Base-by-base conservation (phyloP, 2,329 filamentous ascomycete genomes). In the Sporothrix mexicana region DNA sequence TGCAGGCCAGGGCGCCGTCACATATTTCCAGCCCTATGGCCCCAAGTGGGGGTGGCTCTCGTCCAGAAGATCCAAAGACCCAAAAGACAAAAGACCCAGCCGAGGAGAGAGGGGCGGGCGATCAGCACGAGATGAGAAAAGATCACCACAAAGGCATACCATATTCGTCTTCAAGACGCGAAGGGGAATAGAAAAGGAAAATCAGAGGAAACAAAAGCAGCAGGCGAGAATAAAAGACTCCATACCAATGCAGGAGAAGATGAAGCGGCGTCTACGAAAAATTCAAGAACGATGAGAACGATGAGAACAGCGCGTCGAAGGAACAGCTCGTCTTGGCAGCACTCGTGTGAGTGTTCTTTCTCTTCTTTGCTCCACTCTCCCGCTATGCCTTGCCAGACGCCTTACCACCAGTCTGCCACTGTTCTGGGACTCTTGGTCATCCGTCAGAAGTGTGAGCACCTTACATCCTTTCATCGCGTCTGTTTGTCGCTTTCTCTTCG, bases 1-100 rank as follows among this genome's bases (percentile, higher is more conserved):
- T 47, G 51, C 51, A 55, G 30, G 3, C 30, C 30, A 36, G 30
- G 30, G 53, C 53, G 23, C 53, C n/a, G 12, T 64, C 4, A 41
- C 61, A 25, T 47, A 17, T 57, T 66, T 20, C n/a, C 61, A 66
- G 61, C 61, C 61, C 41, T 66, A 66, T 25, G 61, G 61, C 61
- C 30, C 30, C 17, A 20, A 66, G 61, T 66, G 61, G 61, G 61
- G 59, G 30, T 36, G 30, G 30, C 30, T 36, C 30, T 36, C 30
- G 3, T n/a, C 30, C 30, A 36, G 30, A 36, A 36, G 30, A n/a
- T n/a, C n/a, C n/a, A n/a, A n/a, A 36, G 30, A 36, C 30, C 30
- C 30, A 36, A 36, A 36, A 36, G 30, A 36, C 30, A 36, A 5
- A 7, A 36, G 30, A 36, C 30, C 30, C 30, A 36, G n/a, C n/a